Evolutionary conservation across 2,329 filamentous ascomycete species (phyloP).

Genomic region (Biscogniauxia sp.): DNA sequence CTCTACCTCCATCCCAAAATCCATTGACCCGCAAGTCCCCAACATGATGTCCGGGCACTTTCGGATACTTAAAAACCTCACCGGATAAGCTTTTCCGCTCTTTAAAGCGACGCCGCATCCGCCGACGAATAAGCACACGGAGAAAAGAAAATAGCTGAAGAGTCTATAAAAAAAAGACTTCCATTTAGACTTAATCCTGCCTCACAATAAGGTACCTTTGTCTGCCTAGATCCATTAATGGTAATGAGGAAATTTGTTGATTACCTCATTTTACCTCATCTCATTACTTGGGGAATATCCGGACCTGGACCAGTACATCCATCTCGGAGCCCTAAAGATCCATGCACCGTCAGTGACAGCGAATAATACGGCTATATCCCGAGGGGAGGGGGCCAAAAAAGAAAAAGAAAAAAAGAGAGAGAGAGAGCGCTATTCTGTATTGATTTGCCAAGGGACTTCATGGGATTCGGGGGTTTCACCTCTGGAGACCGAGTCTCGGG

Average conservation of each 20-base stretch:
- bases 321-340: neutral
- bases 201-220: no score
- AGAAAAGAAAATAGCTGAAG: neutral
- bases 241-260: no score
- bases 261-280: conserved; percentile 12
- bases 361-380: no score
- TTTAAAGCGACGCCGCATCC: conserved; percentile 5
- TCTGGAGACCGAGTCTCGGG: neutral
- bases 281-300: no score
- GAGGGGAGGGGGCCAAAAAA: no score
- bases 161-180: no score
- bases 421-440: no score
- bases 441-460: no score
- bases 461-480: neutral
- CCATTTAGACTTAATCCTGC: no score
- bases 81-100: conserved; percentile 13
- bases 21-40: conserved; percentile 20
- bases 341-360: no score
- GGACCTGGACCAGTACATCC: neutral
- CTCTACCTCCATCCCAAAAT: neutral
- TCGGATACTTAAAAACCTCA: conserved; percentile 16
- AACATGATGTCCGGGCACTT: conserved; percentile 22
- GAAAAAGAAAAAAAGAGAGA: no score
- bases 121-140: neutral
- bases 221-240: no score